Evolutionary conservation across 148 eudicot species (phyloP).

Genomic region (Polygonum maritimum): DNA sequence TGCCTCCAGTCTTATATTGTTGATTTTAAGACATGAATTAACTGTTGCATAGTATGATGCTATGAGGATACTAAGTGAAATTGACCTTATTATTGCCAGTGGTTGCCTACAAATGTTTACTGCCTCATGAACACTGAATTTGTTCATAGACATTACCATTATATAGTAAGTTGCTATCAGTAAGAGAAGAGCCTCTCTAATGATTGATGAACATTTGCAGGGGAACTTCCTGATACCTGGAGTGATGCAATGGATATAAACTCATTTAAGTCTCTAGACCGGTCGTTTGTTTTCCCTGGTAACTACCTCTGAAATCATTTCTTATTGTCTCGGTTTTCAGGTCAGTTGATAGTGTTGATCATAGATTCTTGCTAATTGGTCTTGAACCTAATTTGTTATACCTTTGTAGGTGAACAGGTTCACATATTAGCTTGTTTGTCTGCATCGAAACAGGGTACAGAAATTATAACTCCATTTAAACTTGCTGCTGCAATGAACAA

Average conservation of each 20-base stretch:
- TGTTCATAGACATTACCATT: background rate
- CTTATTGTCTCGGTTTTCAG: background rate
- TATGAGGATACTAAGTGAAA: background rate
- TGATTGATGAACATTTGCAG: conserved; percentile 26
- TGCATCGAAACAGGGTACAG: conserved; percentile 64
- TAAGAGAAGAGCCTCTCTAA: background rate
- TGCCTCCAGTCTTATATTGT: background rate
- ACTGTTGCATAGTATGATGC: background rate
- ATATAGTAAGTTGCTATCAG: background rate
- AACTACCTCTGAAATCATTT: conserved; percentile 5
- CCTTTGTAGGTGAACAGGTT: conserved; percentile 72
- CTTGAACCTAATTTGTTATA: background rate
- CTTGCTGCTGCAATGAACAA: conserved; percentile 84
- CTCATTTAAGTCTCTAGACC: conserved; percentile 62
- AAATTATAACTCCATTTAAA: conserved; percentile 88
- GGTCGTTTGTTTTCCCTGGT: conserved; percentile 92
- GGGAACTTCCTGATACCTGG: conserved; percentile 73
- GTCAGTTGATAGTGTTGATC: background rate
- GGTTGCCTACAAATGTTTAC: background rate
- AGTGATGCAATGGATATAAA: conserved; percentile 45
- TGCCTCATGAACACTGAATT: background rate
- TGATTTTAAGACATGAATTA: background rate
- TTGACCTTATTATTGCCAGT: background rate
- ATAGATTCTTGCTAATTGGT: background rate
- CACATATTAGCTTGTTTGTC: conserved; percentile 82